Evolutionary conservation across 352 stramenopile species (phyloP), one percentile per base, ranked within the genome.

Genomic region (Globisporangium emineosum): DNA sequence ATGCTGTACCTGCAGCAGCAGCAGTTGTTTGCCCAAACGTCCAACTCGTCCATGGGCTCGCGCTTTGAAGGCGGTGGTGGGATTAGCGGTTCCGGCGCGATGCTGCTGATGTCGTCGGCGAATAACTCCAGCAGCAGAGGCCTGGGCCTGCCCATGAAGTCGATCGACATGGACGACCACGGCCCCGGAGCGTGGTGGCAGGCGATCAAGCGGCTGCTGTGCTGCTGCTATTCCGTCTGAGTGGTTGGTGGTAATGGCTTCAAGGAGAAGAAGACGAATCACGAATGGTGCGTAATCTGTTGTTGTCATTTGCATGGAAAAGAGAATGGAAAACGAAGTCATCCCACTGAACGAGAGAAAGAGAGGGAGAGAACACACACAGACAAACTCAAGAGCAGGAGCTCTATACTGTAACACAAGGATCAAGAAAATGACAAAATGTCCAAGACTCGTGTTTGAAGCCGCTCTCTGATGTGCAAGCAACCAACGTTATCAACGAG

Each of bases 141-240:
- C 29, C 25, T 40, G 51, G 29, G 51, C 12, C 49, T 64, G 27
- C 56, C 64, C 8, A 64, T 64, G 25, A 70, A 67, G 35, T 54
- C 53, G 29, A 47, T 61, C 13, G 53, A 29, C 17, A 25, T 53
- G 51, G 35, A 58, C 6, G 58, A 70, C 17, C 47, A 57, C 27
- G 58, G 70, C 29, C 30, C 57, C 2, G 51, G 33, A 3, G 47
- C 53, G 17, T 72, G 70, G 60, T 79, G 69, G 69, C 61, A 62
- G 5, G 54, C 66, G 40, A 54, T 75, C 23, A 62, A 57, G 64
- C 69, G 72, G 30, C 61, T 77, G 30, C 45, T 79, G n/a, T 79
- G 72, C 64, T 79, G 72, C 56, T 79, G 72, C 23, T 69, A 49
- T 10, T 30, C 52, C 21, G 67, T 65, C 8, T 68, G 62, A 49